Percentiles rank a stretch among this genome's conserved stretches.
These are phyloP conservation scores for Scleroderma bovista DNA, from an alignment of 768 basidiomycete species.

Conservation along the genomic window DNA sequence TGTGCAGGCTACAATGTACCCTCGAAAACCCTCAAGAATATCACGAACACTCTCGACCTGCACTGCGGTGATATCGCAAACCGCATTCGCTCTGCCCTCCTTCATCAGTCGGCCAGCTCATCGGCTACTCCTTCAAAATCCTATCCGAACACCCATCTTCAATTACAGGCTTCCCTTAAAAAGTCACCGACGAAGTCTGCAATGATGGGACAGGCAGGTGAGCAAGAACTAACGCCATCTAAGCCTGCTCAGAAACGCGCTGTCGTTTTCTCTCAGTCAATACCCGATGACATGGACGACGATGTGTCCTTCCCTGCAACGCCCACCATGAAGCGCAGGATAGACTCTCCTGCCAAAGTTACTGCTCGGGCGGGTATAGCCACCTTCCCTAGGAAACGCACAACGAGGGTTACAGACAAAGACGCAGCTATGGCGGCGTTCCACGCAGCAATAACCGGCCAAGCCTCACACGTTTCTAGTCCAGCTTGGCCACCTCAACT, in stretches of 20 bases:
- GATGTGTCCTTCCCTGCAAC: constrained; percentile 32
- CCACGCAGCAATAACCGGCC: constrained; percentile 10
- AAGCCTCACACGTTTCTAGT: background rate
- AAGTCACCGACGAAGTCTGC: constrained; percentile 18
- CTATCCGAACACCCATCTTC: too few species aligned
- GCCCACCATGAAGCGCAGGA: constrained; percentile 38
- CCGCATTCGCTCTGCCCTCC: constrained; percentile 14
- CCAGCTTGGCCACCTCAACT: background rate
- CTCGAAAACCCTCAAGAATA: constrained; percentile 14
- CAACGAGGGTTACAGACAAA: background rate
- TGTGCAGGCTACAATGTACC: constrained; percentile 13
- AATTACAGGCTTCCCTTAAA: constrained; percentile 8
- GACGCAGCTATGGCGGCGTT: constrained; percentile 11
- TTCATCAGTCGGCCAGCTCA: constrained; percentile 2
- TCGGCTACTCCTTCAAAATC: background rate
- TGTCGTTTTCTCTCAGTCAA: constrained; percentile 10
- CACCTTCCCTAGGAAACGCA: constrained; percentile 7
- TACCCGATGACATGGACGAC: constrained; percentile 10
- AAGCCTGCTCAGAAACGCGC: constrained; percentile 35
- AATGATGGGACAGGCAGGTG: constrained; percentile 10
- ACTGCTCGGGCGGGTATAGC: constrained; percentile 10
- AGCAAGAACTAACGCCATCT: constrained; percentile 16
- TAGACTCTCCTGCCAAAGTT: constrained; percentile 15
- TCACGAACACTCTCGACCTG: constrained; percentile 16
- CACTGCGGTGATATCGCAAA: constrained; percentile 21